A percentile compares a stretch with the other conserved stretches of the same genome.
Evolutionary conservation across 768 basidiomycete genomes (phyloP).

Genomic region (Leccinum disarticulatum): DNA sequence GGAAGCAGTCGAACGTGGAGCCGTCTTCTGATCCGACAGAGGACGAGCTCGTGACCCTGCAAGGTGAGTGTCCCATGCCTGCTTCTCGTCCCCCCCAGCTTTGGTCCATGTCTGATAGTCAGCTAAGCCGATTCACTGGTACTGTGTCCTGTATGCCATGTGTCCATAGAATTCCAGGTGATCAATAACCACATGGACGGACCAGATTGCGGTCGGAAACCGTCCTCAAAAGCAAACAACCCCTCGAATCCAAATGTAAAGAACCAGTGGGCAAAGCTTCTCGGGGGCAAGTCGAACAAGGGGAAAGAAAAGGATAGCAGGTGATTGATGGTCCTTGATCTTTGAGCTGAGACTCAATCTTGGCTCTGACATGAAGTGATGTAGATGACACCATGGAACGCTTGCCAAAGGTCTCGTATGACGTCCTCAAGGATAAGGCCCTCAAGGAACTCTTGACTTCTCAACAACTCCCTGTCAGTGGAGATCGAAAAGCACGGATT

Average conservation of each 20-base stretch:
- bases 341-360: slow-evolving; percentile 10
- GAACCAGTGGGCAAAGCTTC: slow-evolving; percentile 45
- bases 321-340: slow-evolving; percentile 5
- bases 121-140: slow-evolving; percentile 40
- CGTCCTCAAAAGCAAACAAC: slow-evolving; percentile 17
- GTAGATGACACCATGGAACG: slow-evolving; percentile 40
- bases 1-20: slow-evolving; percentile 16
- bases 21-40: slow-evolving; percentile 34
- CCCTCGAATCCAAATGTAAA: slow-evolving; percentile 28
- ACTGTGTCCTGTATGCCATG: slow-evolving; percentile 62
- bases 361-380: slow-evolving; percentile 20
- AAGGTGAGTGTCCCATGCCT: slow-evolving; percentile 17
- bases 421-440: slow-evolving; percentile 58
- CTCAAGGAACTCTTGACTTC: slow-evolving; percentile 55
- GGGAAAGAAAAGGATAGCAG: slow-evolving; percentile 42
- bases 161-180: slow-evolving; percentile 40
- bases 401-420: slow-evolving; percentile 66
- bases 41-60: slow-evolving; percentile 20
- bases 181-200: slow-evolving; percentile 70
- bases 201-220: slow-evolving; percentile 43
- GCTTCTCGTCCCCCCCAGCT: background rate
- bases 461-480: slow-evolving; percentile 49
- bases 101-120: slow-evolving; percentile 2
- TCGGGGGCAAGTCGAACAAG: slow-evolving; percentile 34
- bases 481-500: slow-evolving; percentile 51